Conservation (phyloP, 2,329 filamentous ascomycete genomes). For the Claviceps digitariae region DNA sequence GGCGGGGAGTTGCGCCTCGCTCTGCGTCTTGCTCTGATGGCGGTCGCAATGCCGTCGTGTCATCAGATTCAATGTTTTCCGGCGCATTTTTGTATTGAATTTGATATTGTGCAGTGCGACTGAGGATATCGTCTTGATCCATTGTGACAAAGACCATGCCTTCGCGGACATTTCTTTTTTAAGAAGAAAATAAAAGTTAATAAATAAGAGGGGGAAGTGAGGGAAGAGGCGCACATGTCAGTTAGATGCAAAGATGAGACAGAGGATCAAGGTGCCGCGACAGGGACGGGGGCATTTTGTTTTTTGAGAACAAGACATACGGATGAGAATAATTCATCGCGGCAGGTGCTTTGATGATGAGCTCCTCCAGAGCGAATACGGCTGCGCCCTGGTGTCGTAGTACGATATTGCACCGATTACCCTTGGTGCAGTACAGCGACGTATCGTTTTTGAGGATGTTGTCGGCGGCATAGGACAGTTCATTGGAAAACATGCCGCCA, state of each 20-base stretch:
- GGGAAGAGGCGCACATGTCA: background rate
- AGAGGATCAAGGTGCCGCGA: background rate
- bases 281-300: background rate
- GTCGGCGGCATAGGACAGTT: conserved; percentile 52
- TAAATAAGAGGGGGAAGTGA: background rate
- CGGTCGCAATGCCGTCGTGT: conserved; percentile 4
- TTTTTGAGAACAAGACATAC: conserved; percentile 39
- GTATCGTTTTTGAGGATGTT: conserved; percentile 74
- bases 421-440: conserved; percentile 82
- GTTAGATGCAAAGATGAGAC: background rate
- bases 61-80: conserved; percentile 2
- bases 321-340: conserved; percentile 66
- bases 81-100: conserved; percentile 43
- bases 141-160: conserved; percentile 88
- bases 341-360: conserved; percentile 77
- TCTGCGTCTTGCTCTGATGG: conserved; percentile 12
- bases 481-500: conserved; percentile 57
- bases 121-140: conserved; percentile 63
- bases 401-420: conserved; percentile 76
- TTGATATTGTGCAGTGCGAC: conserved; percentile 60
- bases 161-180: conserved; percentile 48
- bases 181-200: background rate
- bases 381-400: conserved; percentile 68
- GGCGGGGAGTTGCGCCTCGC: conserved; percentile 10
- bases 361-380: conserved; percentile 69